Evolutionary conservation across 352 stramenopile genomes (phyloP), one percentile per base, ranked within the genome.

Genomic region (Peronospora destructor): DNA sequence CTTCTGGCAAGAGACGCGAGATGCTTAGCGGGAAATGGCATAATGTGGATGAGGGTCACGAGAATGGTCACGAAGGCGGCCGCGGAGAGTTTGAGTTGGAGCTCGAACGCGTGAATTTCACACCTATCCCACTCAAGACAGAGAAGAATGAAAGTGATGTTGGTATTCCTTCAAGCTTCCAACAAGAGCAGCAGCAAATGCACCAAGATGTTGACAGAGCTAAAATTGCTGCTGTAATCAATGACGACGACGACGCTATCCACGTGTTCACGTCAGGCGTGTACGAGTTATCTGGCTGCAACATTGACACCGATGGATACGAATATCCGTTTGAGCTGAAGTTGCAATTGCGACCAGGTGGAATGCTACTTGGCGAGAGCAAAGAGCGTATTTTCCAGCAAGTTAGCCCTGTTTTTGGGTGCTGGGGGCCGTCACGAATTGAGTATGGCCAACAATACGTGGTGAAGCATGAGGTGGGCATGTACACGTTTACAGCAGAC

Each of bases 331-430:
- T 79, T 25, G 59, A 77, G 52, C 57, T 86, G 1, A 44, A 67
- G 13, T 17, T 88, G 14, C 50, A 73, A n/a, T 55, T 88, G 12
- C 40, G 60, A 3, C 45, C 72, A 0, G 50, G 55, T 37, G 73
- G 77, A 0, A 51, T 48, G 13, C 46, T 88, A 2, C 19, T 44
- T 5, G 77, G 74, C 7, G 53, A 63, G 35, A 64, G 61, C 21
- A 74, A 61, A n/a, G 74, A 88, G 56, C 64, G 64, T 12, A 56
- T 88, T 37, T 85, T 85, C 19, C 60, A 74, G 10, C 77, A 88
- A 55, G 64, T 50, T 4, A 62, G 66, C 13, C 37, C 39, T 1
- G 54, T 88, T 1, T 64, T 59, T 26, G 77, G 77, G 0, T 34
- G 46, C 0, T 88, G 77, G 77, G 51, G 47, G 6, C 51, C 55